Base-by-base conservation (phyloP, 1,284 basidiomycete genomes). In the Sanguinoderma infundibulare region DNA sequence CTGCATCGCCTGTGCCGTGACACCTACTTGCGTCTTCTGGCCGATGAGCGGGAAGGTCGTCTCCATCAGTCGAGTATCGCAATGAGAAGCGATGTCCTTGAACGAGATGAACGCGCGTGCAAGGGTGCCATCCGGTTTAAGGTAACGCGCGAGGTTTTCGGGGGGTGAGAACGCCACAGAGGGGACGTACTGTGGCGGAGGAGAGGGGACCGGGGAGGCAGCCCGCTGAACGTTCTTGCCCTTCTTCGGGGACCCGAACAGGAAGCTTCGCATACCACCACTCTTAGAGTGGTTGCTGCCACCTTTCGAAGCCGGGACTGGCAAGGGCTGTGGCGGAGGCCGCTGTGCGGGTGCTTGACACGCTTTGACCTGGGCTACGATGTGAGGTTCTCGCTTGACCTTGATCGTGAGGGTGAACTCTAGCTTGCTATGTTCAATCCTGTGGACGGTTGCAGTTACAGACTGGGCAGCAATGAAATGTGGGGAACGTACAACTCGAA, bases 391-490 rank as follows among this genome's bases (percentile, higher is more conserved):
- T 39, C 89, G 85, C 49, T 90, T 86, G 67, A 96, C 80, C 74
- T 95, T 95, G 66, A 97, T 77, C 0, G 88, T 91, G 14, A 96
- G 81, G 1, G 93, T 94, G 76, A 97, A 96, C 73, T 96, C 94
- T 60, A 96, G 87, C 74, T 95, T 95, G 75, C 85, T 90, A 70
- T 93, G 90, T 71, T 94, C 92, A 64, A 94, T 91, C 32, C 92
- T 95, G 65, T 3, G 47, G 32, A 42, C 8, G 20, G 28, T 44
- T 14, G 26, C 17, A 30, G n/a, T 2, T 36, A 36, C 10, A 44
- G 9, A 57, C 28, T 2, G 49, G 38, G 53, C 24, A 12, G 17
- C 39, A 26, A 52, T 50, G 56, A 20, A 51, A 15, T 9, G 12
- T 9, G 20, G 5, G 10, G 32, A 2, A 81, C 93, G 65, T 71